Conservation (phyloP, 208 protist species). For the Paratrypanosoma confusum region DNA sequence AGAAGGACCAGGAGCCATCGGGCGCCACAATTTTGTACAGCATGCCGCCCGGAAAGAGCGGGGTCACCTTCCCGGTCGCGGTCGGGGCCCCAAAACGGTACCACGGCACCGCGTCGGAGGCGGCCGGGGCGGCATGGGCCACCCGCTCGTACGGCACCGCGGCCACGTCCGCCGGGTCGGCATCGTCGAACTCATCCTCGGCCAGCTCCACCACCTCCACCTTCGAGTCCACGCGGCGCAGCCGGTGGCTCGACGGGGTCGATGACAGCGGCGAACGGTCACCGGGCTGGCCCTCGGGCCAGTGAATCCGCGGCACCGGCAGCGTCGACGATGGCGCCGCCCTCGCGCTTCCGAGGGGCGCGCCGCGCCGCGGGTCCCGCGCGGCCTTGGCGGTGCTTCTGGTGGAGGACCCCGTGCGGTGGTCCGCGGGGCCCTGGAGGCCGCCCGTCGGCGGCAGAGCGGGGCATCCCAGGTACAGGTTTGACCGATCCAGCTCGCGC, state of each 20-base stretch:
- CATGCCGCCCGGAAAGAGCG: slow-evolving; percentile 62
- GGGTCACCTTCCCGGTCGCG: slow-evolving; percentile 53
- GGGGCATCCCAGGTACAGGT: neutral
- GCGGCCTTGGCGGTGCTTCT: slow-evolving; percentile 12
- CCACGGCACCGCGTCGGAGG: no score
- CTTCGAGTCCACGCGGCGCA: no score
- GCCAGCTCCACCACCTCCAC: slow-evolving; percentile 1
- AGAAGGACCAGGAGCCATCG: slow-evolving; percentile 76
- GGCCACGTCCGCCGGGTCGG: slow-evolving; percentile 26
- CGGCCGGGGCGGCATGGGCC: slow-evolving; percentile 7
- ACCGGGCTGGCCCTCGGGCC: no score
- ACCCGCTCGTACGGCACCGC: slow-evolving; percentile 13
- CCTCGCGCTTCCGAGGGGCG: neutral
- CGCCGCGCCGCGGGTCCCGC: neutral
- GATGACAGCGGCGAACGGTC: no score
- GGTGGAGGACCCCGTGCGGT: slow-evolving; percentile 9
- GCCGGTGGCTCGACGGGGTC: no score
- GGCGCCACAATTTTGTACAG: slow-evolving; percentile 75
- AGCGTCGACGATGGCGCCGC: neutral
- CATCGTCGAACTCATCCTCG: slow-evolving; percentile 35
- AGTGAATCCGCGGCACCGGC: slow-evolving; percentile 2
- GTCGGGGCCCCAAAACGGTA: slow-evolving; percentile 30
- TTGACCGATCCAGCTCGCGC: neutral
- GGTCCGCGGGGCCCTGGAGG: slow-evolving; percentile 6
- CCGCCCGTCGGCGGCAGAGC: neutral